A percentile compares a stretch with the other conserved stretches of the same genome.
These are phyloP conservation scores for Symbiotaphrina buchneri DNA, from an alignment of 495 filamentous ascomycete genomes.

Conservation along the genomic window DNA sequence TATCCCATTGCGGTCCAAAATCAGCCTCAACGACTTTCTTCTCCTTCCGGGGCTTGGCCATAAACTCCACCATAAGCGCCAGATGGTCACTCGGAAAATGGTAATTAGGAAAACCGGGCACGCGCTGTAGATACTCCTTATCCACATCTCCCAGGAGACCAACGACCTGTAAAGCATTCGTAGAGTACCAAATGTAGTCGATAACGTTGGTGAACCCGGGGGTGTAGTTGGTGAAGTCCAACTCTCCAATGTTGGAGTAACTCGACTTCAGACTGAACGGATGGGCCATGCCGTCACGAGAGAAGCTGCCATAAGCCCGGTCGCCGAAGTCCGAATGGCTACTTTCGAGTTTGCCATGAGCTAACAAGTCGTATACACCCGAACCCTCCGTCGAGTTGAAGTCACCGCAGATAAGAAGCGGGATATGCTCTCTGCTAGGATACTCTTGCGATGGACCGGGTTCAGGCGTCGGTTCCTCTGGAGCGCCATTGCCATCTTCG, in stretches of 20 bases:
- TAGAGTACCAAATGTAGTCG: conserved; percentile 94
- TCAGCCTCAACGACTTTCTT: conserved; percentile 47
- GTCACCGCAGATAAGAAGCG: conserved; percentile 79
- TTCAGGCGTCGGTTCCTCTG: conserved; percentile 13
- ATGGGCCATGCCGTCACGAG: conserved; percentile 72
- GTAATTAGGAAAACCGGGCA: conserved; percentile 90
- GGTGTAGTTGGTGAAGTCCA: conserved; percentile 91
- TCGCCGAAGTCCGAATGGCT: conserved; percentile 56
- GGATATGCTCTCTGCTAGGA: conserved; percentile 62
- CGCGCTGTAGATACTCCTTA: conserved; percentile 64
- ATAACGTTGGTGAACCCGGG: conserved; percentile 76
- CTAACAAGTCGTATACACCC: conserved; percentile 72
- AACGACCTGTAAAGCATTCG: conserved; percentile 71
- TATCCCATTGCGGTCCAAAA: conserved; percentile 30
- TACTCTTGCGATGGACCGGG: conserved; percentile 57
- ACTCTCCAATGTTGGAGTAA: conserved; percentile 56
- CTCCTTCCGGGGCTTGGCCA: conserved; percentile 70
- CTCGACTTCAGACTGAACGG: conserved; percentile 84
- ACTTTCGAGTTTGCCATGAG: conserved; percentile 44
- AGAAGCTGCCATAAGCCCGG: conserved; percentile 73
- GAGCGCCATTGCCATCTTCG: conserved; percentile 23
- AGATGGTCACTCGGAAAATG: conserved; percentile 97
- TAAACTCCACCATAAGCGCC: conserved; percentile 77
- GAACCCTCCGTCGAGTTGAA: conserved; percentile 79
- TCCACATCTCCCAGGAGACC: conserved; percentile 81